Conservation (phyloP, 306 rosid species). For the Quercus suber region DNA sequence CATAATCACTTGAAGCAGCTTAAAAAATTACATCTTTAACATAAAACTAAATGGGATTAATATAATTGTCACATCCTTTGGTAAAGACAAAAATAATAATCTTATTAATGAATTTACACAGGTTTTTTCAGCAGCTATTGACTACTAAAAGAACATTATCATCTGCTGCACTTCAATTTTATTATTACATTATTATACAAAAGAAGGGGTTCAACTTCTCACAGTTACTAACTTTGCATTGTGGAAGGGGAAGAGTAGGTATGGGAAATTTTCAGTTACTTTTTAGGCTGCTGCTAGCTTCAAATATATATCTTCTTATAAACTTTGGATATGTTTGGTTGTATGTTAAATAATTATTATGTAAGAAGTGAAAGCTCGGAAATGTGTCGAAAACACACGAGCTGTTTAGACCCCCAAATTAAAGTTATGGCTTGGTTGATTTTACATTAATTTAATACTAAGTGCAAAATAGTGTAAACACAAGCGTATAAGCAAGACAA, state of each 20-base stretch:
- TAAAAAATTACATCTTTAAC: neutral
- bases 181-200: neutral
- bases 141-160: neutral
- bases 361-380: no score
- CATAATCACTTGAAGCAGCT: neutral
- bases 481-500: no score
- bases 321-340: no score
- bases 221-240: neutral
- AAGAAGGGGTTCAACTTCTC: neutral
- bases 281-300: slow-evolving; percentile 35
- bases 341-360: no score
- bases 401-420: no score
- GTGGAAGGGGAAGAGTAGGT: neutral
- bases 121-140: neutral
- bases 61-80: neutral
- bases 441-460: no score
- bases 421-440: no score
- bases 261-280: slow-evolving; percentile 11
- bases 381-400: no score
- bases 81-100: neutral
- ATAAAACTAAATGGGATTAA: neutral
- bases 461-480: no score
- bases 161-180: neutral
- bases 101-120: slow-evolving; percentile 13
- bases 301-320: slow-evolving; percentile 30